Conservation (phyloP, 768 basidiomycete genomes). For the Collybia mongolica region DNA sequence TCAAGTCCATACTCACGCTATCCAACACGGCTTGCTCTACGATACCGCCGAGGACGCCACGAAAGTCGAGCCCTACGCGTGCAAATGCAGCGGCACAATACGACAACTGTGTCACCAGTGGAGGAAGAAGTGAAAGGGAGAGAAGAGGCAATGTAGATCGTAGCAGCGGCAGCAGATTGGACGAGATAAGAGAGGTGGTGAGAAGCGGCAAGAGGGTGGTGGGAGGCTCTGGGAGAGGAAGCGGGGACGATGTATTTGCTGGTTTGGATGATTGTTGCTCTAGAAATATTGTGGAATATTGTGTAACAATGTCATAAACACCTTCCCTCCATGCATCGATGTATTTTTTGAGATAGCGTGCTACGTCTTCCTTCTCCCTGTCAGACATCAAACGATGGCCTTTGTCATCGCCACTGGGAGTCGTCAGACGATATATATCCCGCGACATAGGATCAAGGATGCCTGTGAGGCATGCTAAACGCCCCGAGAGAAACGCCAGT, state of each 20-base stretch:
- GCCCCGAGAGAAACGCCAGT: conserved; percentile 77
- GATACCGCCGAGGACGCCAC: conserved; percentile 59
- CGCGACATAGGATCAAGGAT: conserved; percentile 16
- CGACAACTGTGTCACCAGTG: conserved; percentile 88
- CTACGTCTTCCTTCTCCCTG: conserved; percentile 67
- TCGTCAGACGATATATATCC: conserved; percentile 25
- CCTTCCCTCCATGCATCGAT: conserved; percentile 91
- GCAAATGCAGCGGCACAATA: conserved; percentile 93
- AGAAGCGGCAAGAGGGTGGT: conserved; percentile 64
- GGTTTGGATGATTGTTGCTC: conserved; percentile 33
- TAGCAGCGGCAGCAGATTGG: conserved; percentile 69
- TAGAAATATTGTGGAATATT: conserved; percentile 87
- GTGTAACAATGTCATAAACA: conserved; percentile 88
- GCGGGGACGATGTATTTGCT: neutral
- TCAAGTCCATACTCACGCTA: conserved; percentile 54
- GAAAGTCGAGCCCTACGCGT: conserved; percentile 91
- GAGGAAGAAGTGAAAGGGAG: conserved; percentile 65
- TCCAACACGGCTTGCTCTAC: conserved; percentile 63
- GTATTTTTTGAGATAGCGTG: conserved; percentile 80
- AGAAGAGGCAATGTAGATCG: conserved; percentile 58
- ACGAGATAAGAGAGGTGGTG: conserved; percentile 51
- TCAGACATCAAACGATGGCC: conserved; percentile 27
- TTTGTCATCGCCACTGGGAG: conserved; percentile 49
- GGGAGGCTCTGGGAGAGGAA: conserved; percentile 3
- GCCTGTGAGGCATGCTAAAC: conserved; percentile 55